Percentiles rank a stretch among this genome's conserved stretches.
Conservation (phyloP, 2,329 filamentous ascomycete genomes). For the Claviceps capensis region DNA sequence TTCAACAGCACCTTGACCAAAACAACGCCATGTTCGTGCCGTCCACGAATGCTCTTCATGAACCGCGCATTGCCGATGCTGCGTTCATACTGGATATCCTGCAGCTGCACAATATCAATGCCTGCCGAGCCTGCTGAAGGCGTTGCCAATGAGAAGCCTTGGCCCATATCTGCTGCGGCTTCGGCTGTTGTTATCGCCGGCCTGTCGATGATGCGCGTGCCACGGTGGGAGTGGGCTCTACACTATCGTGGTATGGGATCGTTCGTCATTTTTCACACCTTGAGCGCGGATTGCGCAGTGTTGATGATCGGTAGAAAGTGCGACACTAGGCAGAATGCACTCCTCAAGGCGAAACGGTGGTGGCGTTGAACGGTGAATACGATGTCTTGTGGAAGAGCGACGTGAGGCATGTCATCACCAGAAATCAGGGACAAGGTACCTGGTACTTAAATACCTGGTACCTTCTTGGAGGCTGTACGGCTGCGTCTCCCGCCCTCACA, state of each 20-base stretch:
- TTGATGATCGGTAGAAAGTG: not conserved
- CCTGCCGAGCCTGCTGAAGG: conserved; percentile 83
- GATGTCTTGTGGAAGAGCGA: too few relatives aligned
- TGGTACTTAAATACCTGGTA: too few relatives aligned
- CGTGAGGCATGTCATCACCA: too few relatives aligned
- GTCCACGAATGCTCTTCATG: conserved; percentile 89
- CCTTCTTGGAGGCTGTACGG: too few relatives aligned
- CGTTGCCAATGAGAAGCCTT: conserved; percentile 88
- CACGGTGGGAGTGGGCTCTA: not conserved
- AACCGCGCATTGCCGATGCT: conserved; percentile 85
- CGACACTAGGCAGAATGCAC: not conserved
- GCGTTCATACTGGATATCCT: conserved; percentile 83
- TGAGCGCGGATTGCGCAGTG: not conserved
- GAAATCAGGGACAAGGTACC: too few relatives aligned
- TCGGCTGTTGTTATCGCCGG: too few relatives aligned
- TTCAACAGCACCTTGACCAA: conserved; percentile 94
- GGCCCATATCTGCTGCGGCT: conserved; percentile 55
- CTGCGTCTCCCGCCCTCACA: too few relatives aligned
- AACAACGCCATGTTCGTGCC: conserved; percentile 80
- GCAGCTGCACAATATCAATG: conserved; percentile 85
- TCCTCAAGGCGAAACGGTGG: not conserved
- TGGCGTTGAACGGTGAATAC: not conserved
- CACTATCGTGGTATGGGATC: conserved; percentile 1
- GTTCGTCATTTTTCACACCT: conserved; percentile 3
- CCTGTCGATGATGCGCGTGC: not conserved